Evolutionary conservation across 1,139 yeast species (phyloP).

Genomic region (Yamadazyma oceani): DNA sequence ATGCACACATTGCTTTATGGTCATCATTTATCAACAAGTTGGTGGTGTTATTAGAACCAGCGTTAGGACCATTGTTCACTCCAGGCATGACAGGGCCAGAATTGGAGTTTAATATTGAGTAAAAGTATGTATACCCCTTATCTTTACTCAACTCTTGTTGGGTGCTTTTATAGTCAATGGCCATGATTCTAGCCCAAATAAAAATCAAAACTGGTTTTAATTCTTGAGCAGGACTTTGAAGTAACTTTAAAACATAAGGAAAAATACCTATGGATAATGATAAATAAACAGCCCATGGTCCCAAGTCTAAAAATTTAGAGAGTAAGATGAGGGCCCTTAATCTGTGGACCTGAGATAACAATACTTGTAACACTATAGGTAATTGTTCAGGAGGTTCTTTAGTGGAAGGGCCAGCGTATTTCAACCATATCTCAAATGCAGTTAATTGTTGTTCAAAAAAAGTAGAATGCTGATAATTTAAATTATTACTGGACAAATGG

Average conservation of each 20-base stretch:
- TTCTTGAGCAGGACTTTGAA: slow-evolving; percentile 96
- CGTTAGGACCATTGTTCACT: slow-evolving; percentile 27
- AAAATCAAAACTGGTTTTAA: slow-evolving; percentile 90
- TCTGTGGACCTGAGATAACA: slow-evolving; percentile 91
- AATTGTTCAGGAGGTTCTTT: slow-evolving; percentile 92
- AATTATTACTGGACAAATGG: slow-evolving; percentile 2
- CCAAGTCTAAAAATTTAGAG: slow-evolving; percentile 84
- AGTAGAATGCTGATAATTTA: slow-evolving; percentile 77
- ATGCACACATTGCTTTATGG: slow-evolving; percentile 95
- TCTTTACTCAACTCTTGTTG: slow-evolving; percentile 92
- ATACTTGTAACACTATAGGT: slow-evolving; percentile 89
- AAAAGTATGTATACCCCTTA: slow-evolving; percentile 85
- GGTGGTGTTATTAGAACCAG: slow-evolving; percentile 9
- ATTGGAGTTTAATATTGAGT: slow-evolving; percentile 58
- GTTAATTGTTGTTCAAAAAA: slow-evolving; percentile 95
- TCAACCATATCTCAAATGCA: slow-evolving; percentile 95
- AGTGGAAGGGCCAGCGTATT: slow-evolving; percentile 77
- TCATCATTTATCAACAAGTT: slow-evolving; percentile 57
- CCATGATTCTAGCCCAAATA: slow-evolving; percentile 98
- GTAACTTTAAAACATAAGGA: slow-evolving; percentile 85
- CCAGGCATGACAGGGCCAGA: slow-evolving; percentile 25
- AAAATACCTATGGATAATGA: slow-evolving; percentile 94
- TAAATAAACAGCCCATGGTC: slow-evolving; percentile 96
- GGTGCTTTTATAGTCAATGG: slow-evolving; percentile 86
- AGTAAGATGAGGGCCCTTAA: slow-evolving; percentile 82